Evolutionary conservation across 345 rosid genomes (phyloP).

Genomic region (Brassica juncea): DNA sequence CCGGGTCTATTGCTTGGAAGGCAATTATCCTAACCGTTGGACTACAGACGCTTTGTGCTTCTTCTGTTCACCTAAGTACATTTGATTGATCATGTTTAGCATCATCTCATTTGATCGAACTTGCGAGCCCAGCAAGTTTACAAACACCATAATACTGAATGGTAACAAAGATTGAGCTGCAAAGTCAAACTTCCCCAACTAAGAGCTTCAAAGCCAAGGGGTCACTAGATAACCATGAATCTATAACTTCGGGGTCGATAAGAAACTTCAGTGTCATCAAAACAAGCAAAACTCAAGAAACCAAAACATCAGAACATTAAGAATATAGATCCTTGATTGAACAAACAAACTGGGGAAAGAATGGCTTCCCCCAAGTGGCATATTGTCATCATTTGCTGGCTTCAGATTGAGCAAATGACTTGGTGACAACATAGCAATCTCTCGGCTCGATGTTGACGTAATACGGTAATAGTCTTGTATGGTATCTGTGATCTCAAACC

Average conservation of each 20-base stretch:
- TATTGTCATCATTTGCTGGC: slow-evolving; percentile 49
- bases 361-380: slow-evolving; percentile 30
- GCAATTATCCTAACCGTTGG: slow-evolving; percentile 74
- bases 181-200: not conserved
- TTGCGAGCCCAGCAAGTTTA: too few relatives aligned
- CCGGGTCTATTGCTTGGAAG: slow-evolving; percentile 92
- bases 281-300: not conserved
- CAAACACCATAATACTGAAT: too few relatives aligned
- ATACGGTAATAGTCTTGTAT: slow-evolving; percentile 58
- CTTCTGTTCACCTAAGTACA: too few relatives aligned
- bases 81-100: too few relatives aligned
- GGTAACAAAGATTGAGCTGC: not conserved
- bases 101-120: not conserved
- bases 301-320: not conserved
- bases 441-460: slow-evolving; percentile 83
- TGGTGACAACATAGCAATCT: slow-evolving; percentile 80
- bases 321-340: not conserved
- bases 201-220: slow-evolving; percentile 1
- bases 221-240: not conserved
- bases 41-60: slow-evolving; percentile 41
- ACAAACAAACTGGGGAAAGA: slow-evolving; percentile 25
- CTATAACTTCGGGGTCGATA: slow-evolving; percentile 5
- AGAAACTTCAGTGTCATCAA: not conserved
- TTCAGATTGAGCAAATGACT: slow-evolving; percentile 55
- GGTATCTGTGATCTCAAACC: slow-evolving; percentile 82